These are phyloP conservation scores for Exophiala phaeomuriformis DNA, from an alignment of 2,329 filamentous ascomycete species.

Conservation along the genomic window DNA sequence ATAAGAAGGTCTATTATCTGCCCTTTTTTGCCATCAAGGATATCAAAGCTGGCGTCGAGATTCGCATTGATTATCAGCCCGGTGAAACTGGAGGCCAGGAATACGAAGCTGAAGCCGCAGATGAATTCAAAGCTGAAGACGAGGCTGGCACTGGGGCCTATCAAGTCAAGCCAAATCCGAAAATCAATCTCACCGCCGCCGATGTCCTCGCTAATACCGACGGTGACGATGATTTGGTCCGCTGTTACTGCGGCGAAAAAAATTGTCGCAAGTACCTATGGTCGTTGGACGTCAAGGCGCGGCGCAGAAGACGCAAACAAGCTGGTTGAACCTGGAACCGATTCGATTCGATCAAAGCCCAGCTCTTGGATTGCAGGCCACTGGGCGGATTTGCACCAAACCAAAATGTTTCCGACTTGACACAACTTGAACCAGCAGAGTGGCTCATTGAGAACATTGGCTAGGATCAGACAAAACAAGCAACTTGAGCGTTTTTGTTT, in stretches of 20 bases:
- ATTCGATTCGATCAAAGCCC: background rate
- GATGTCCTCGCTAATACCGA: no score
- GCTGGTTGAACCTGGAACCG: background rate
- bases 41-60: constrained; percentile 37
- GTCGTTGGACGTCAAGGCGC: constrained; percentile 20
- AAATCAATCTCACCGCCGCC: no score
- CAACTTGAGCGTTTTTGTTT: no score
- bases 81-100: constrained; percentile 7
- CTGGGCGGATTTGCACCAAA: no score
- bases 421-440: no score
- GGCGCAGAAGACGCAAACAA: constrained; percentile 9
- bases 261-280: constrained; percentile 42
- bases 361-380: no score
- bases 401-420: no score
- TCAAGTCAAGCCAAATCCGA: no score
- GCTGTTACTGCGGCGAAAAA: constrained; percentile 39
- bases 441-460: no score
- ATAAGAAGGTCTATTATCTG: constrained; percentile 39
- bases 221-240: constrained; percentile 35
- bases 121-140: constrained; percentile 7
- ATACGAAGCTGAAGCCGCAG: constrained; percentile 1
- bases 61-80: constrained; percentile 41
- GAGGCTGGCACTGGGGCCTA: constrained; percentile 6
- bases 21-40: constrained; percentile 42
- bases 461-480: no score